Evolutionary conservation across 164 flowering plant species (phyloP), one percentile per base, ranked within the genome.

Genomic region (Akebia trifoliata): DNA sequence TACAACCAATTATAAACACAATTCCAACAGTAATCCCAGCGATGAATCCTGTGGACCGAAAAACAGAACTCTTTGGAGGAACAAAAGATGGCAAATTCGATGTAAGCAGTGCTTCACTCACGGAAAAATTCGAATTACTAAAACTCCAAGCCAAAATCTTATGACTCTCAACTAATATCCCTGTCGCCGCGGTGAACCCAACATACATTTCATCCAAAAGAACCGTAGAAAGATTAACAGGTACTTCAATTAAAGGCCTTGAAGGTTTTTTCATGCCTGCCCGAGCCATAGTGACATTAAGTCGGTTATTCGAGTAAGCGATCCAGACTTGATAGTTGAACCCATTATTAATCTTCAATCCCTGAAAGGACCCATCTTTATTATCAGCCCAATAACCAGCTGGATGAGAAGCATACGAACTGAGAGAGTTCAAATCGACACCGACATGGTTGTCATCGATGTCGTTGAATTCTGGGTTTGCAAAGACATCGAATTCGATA

Each of bases 291-390:
- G 75, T 63, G 14, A 78, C 69, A 45, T 61, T 68, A 5, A 78
- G 31, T 11, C 21, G 32, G 8, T 43, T 50, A 60, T 45, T 43
- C 15, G 8, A 1, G 61, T 61, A 76, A 32, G 74, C 81, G 48
- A 74, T 67, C 81, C 81, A 77, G 2, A 64, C 78, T 58, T 77
- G 78, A 65, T 74, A 77, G 51, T 77, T 74, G 2, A 25, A 70
- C 7, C 78, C 76, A 48, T 57, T 64, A 40, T 69, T 69, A 31
- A 77, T 59, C 18, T 24, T 39, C 50, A 69, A 28, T 9, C 48
- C 54, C n/a, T 54, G 20, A 51, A 74, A 73, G 1, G 37, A 3
- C 1, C 36, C 57, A 28, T 8, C 36, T n/a, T 4, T 49, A 15
- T 51, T 62, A 12, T 31, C 52, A 1, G 42, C 25, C 73, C 70